phyloP scores from a whole-genome alignment of 2,329 filamentous ascomycete species.

The Xylogone sp. region DNA sequence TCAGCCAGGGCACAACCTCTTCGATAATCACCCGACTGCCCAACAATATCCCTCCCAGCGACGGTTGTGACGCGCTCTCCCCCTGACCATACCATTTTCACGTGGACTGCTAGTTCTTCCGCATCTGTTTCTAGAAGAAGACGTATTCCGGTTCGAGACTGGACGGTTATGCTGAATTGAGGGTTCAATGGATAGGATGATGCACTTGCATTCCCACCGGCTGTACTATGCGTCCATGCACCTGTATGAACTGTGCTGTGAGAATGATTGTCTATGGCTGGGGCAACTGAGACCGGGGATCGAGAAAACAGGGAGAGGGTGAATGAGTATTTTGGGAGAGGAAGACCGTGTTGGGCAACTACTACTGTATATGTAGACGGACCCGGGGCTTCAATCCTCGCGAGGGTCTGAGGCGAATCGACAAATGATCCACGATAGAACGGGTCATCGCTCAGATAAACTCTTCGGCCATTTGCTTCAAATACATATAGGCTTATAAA shows the following conservation, averaged over 20 bases:
- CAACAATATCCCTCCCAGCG: conserved; percentile 71
- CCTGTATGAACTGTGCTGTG: conserved; percentile 53
- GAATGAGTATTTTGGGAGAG: conserved; percentile 73
- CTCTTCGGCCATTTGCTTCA: conserved; percentile 62
- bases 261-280: conserved; percentile 41
- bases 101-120: conserved; percentile 70
- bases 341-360: conserved; percentile 74
- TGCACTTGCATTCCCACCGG: conserved; percentile 79
- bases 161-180: conserved; percentile 68
- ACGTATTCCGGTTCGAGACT: conserved; percentile 56
- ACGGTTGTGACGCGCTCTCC: conserved; percentile 69
- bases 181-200: conserved; percentile 80
- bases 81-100: conserved; percentile 77
- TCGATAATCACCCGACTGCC: conserved; percentile 84
- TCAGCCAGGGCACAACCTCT: conserved; percentile 72
- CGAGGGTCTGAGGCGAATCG: conserved; percentile 87
- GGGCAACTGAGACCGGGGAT: conserved; percentile 53
- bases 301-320: conserved; percentile 80
- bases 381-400: conserved; percentile 60
- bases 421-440: conserved; percentile 80
- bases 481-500: conserved; percentile 89
- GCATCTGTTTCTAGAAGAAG: conserved; percentile 69
- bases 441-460: conserved; percentile 70
- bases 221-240: conserved; percentile 73
- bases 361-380: conserved; percentile 55